Base-by-base conservation (phyloP, 345 rosid species). In the Garcia nutans region DNA sequence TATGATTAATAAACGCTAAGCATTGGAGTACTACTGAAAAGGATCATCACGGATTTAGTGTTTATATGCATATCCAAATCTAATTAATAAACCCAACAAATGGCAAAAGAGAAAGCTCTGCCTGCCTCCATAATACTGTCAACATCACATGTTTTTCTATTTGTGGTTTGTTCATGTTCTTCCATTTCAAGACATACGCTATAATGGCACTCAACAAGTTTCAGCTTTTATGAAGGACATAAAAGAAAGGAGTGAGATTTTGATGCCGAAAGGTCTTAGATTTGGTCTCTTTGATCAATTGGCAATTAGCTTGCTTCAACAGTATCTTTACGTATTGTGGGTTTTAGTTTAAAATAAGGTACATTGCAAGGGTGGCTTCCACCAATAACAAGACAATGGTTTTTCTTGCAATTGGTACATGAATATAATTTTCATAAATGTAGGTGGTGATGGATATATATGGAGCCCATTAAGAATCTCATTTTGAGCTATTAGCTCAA, bases 91-190 rank as follows among this genome's bases (percentile, higher is more conserved):
- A 58, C 3, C 28, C 24, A 13, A 22, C 7, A 15, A 24, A 15
- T 62, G 66, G 16, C 55, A 5, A 37, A 37, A 37, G 41, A 4
- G 41, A 37, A 3, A 3, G 41, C 41, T 37, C 41, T 5, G 6
- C 41, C 12, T 84, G 87, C 78, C 79, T 61, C 65, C 75, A 49
- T 37, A 52, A 65, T 78, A 65, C 79, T 23, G 65, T 66, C 85
- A 85, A 71, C 73, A 68, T 69, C 86, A 80, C 88, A 67, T 77
- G 86, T 9, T 72, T 72, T 68, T 50, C n/a, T 19, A 13, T n/a
- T 54, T 71, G 5, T 63, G 82, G 78, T 79, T 79, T 62, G 69
- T 52, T 69, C 19, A 24, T 71, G 75, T 71, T 70, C 44, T 54
- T 70, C 65, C 19, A 41, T 77, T 49, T 3, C 65, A 6, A 52